Percentiles rank a stretch among this genome's conserved stretches.
Conservation (phyloP, 2,329 filamentous ascomycete species). For the Rhynchosporium graminicola region DNA sequence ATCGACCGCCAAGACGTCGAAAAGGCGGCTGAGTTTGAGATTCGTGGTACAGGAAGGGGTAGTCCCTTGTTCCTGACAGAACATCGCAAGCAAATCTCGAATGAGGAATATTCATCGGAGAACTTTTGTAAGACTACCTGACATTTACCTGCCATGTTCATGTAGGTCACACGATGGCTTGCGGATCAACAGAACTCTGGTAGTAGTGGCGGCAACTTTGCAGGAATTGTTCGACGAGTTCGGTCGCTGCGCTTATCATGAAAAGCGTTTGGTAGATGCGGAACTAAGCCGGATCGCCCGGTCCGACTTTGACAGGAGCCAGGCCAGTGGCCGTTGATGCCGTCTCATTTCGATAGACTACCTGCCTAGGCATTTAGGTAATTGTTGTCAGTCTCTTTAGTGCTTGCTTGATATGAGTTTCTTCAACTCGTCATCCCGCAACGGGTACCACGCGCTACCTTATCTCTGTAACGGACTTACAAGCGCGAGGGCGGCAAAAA, state of each 20-base stretch:
- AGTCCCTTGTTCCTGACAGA: constrained; percentile 9
- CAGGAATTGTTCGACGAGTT: too few species aligned
- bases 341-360: too few species aligned
- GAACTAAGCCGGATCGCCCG: background rate
- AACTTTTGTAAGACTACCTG: background rate
- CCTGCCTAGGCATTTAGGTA: too few species aligned
- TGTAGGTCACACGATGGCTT: too few species aligned
- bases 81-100: background rate
- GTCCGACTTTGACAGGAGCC: background rate
- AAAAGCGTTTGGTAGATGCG: background rate
- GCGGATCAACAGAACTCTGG: too few species aligned
- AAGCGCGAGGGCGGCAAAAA: background rate
- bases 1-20: constrained; percentile 3
- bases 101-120: background rate
- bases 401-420: background rate
- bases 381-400: background rate
- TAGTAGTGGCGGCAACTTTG: too few species aligned
- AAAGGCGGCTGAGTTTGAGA: background rate
- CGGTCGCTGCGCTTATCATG: background rate
- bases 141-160: background rate
- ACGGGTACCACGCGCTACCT: background rate
- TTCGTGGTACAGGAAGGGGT: background rate
- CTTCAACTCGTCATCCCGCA: background rate
- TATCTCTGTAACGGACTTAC: background rate
- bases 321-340: background rate